Base-by-base conservation (phyloP, 208 protist species). In the Acanthamoeba culbertsoni region DNA sequence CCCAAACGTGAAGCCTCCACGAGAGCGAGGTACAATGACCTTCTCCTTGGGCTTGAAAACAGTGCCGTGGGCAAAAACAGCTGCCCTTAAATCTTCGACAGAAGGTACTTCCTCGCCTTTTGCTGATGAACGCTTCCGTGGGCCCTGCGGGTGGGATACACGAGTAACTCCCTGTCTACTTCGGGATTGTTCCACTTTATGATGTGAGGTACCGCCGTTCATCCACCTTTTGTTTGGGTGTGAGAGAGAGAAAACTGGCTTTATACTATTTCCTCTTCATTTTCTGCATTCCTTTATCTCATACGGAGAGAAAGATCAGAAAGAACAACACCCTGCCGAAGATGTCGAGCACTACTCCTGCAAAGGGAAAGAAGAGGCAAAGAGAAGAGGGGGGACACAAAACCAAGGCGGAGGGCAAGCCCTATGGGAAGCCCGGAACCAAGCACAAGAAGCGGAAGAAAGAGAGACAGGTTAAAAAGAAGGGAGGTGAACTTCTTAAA, bases 1-100 rank as follows among this genome's bases (percentile, higher is more conserved):
- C 20, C 57, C 93, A 51, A 94, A 94, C 10, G 92, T 94, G 10
- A 96, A 95, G 31, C 95, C 95, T 53, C 95, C 95, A n/a, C 93
- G 63, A 20, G 93, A 94, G 26, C 94, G 45, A 6, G 95, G 95
- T 16, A 95, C 93, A 8, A 94, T 35, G 16, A 94, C 95, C 26
- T 91, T 91, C 40, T 96, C 95, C 35, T 57, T 33, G 5, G 51
- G 42, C 63, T 88, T 12, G 51, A 96, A 96, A 28, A 28, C 28
- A 42, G 55, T 92, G 5, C 40, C 43, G 18, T 6, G 48, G 2
- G 43, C 42, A 31, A 86, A 86, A 31, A 48, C 48, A 7, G 75
- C 75, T 2, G 23, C 48, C 75, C 42, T 45, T 5, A 86, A 31
- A 18, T 86, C 75, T 33, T 73, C 63, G 31, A n/a, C n/a, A 2